Evolutionary conservation across 192 early-diverging fungal species (phyloP), one percentile per base, ranked within the genome.

Genomic region (Backusella sp.): DNA sequence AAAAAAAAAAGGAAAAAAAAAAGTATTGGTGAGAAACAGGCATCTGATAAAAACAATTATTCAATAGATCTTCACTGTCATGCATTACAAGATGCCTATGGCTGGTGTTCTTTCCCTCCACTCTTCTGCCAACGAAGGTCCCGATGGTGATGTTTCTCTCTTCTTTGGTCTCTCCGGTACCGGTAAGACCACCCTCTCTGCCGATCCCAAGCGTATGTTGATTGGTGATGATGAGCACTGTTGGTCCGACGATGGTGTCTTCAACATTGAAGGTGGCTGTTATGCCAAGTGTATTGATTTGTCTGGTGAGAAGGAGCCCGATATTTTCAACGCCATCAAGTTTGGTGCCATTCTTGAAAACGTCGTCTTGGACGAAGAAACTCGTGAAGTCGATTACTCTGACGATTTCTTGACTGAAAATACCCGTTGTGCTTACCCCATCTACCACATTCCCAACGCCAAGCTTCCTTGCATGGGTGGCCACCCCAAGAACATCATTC

Each of bases 191-290:
- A 98, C 97, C 32, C 89, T 98, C 66, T 96, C 95, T n/a, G 97
- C 97, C 6, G 96, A 98, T 79, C 96, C 95, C 9, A 90, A 87
- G 76, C 94, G 97, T 32, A 88, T 88, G 76, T 84, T 98, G 73
- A 98, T 98, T 81, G 97, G 97, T 83, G 97, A 98, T 84, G 97
- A 98, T 87, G 97, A 98, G 87, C 97, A 98, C 86, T 97, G 96
- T 83, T 98, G 97, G 97, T 94, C 93, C 11, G 94, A 97, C 75
- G 88, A 90, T 52, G 96, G 96, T 72, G 85, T 97, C 71, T 98
- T 98, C 91, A 98, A 98, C 88, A 97, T 98, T 76, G 97, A 98
- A 86, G 97, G 97, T 72, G 97, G 97, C 28, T 98, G 97, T 86
- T 98, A 98, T 79, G 97, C 97, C 76, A 98, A 98, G 86, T 92